Evolutionary conservation across 495 filamentous ascomycete genomes (phyloP).

Genomic region (Aspergillus indologenus): DNA sequence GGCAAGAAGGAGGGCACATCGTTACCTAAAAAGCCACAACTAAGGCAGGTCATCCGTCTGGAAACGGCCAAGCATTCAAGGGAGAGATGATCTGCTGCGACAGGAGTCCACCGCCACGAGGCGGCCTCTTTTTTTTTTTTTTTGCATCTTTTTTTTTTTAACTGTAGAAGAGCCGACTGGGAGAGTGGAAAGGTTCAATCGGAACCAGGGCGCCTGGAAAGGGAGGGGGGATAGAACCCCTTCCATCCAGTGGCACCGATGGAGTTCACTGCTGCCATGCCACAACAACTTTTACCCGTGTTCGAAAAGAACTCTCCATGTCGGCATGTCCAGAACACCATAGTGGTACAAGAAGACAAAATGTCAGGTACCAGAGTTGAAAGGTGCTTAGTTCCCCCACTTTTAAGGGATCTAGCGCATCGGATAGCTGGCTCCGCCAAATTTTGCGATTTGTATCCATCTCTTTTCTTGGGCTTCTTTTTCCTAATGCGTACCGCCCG

Average conservation of each 20-base stretch:
- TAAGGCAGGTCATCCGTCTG: conserved; percentile 5
- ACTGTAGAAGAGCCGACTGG: too few relatives aligned
- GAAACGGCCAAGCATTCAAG: conserved; percentile 11
- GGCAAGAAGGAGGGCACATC: too few relatives aligned
- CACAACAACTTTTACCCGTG: too few relatives aligned
- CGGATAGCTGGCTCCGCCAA: conserved; percentile 1
- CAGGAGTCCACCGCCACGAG: conserved; percentile 19
- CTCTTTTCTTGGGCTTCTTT: conserved; percentile 6
- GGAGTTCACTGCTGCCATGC: background rate
- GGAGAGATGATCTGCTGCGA: background rate
- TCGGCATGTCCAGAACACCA: background rate
- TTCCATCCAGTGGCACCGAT: too few relatives aligned
- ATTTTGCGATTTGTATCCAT: conserved; percentile 8
- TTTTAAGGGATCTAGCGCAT: conserved; percentile 5
- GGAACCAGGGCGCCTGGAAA: too few relatives aligned
- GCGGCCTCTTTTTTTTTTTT: conserved; percentile 12
- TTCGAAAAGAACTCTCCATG: background rate
- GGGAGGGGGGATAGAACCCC: too few relatives aligned
- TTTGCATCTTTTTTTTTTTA: too few relatives aligned
- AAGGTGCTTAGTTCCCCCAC: conserved; percentile 11
- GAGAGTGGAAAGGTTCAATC: too few relatives aligned
- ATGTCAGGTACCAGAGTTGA: conserved; percentile 17
- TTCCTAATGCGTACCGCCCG: background rate
- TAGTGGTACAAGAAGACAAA: too few relatives aligned
- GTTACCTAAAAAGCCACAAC: background rate